Conservation (phyloP, 2,329 filamentous ascomycete genomes). For the Cryphonectria naterciae region DNA sequence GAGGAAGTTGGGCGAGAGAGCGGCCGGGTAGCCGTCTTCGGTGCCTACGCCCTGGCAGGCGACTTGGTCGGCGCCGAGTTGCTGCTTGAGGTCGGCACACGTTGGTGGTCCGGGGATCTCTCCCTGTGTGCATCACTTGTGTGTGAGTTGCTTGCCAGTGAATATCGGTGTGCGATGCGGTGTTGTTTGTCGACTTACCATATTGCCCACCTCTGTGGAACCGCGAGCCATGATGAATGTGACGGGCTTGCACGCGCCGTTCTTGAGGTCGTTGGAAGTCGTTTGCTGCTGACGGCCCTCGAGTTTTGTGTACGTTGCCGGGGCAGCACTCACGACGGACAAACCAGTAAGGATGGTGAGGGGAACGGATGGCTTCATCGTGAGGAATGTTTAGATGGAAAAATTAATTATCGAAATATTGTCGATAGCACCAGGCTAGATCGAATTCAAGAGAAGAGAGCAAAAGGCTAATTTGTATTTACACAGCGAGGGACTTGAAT, state of each 20-base stretch:
- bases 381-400: background rate
- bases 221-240: constrained; percentile 43
- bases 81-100: constrained; percentile 35
- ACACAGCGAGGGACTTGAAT: background rate
- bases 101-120: constrained; percentile 36
- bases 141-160: background rate
- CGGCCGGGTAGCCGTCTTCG: constrained; percentile 37
- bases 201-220: constrained; percentile 40
- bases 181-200: constrained; percentile 32
- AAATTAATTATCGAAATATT: no score
- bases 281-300: constrained; percentile 22
- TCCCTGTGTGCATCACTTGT: constrained; percentile 34
- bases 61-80: constrained; percentile 35
- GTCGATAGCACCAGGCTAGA: background rate
- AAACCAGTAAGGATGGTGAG: constrained; percentile 22
- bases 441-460: background rate
- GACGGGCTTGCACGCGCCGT: constrained; percentile 36
- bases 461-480: background rate
- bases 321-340: constrained; percentile 22
- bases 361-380: constrained; percentile 25
- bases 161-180: background rate
- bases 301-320: constrained; percentile 18
- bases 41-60: constrained; percentile 42
- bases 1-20: constrained; percentile 36
- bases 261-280: constrained; percentile 28